phyloP scores from a whole-genome alignment of 495 filamentous ascomycete species.

The Aspergillus incahuasiensis region DNA sequence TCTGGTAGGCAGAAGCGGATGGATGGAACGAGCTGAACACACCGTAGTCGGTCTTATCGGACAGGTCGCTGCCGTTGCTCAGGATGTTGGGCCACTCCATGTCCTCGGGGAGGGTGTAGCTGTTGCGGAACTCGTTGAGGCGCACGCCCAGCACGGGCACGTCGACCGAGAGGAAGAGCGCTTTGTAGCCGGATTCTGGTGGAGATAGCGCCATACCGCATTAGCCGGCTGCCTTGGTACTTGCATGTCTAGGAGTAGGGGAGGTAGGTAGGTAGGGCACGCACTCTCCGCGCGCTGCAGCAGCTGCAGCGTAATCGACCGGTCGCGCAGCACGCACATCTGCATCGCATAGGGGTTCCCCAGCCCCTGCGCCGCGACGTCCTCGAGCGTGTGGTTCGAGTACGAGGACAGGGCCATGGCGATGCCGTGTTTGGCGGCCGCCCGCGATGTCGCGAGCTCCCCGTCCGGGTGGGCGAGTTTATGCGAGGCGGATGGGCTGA shows the following conservation, averaged over 20 bases:
- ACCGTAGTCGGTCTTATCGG: conserved; percentile 31
- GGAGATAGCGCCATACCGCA: no score
- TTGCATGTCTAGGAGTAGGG: no score
- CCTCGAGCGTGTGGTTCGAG: conserved; percentile 47
- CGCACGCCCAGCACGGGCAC: conserved; percentile 74
- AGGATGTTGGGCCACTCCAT: conserved; percentile 32
- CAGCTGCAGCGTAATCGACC: conserved; percentile 77
- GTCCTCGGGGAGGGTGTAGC: conserved; percentile 37
- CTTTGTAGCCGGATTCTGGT: conserved; percentile 73
- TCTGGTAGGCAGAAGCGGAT: no score
- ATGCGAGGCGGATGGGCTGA: conserved; percentile 80
- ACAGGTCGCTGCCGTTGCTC: conserved; percentile 25
- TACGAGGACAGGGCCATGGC: conserved; percentile 54
- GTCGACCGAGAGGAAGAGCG: conserved; percentile 90
- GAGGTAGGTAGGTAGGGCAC: background rate
- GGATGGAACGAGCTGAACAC: no score
- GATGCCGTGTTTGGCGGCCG: conserved; percentile 69
- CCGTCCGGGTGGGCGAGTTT: conserved; percentile 83
- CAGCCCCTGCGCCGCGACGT: conserved; percentile 40
- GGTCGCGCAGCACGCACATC: conserved; percentile 92
- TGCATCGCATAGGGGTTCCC: conserved; percentile 55
- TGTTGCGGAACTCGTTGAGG: conserved; percentile 42
- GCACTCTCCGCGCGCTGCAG: conserved; percentile 74
- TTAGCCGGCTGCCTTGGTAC: no score
- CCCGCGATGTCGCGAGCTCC: conserved; percentile 73